Base-by-base conservation (phyloP, 2,329 filamentous ascomycete species). In the Pseudofabraea citricarpa region DNA sequence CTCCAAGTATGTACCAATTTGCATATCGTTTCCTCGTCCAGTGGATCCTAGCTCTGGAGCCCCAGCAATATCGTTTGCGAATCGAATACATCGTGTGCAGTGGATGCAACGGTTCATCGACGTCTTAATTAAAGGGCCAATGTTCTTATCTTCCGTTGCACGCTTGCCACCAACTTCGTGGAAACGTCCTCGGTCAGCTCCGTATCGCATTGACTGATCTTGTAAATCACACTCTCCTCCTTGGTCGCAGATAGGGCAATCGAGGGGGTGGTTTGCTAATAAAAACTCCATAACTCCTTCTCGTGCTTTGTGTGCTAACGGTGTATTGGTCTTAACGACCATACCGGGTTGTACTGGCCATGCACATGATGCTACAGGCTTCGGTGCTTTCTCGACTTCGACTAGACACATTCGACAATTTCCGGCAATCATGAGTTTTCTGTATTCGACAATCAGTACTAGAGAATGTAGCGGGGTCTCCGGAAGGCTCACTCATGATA, bases 91-190 rank as follows among this genome's bases (percentile, higher is more conserved):
- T 61, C 93, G 83, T 52, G 93, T 98, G 77, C 93, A 98, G 75
- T 98, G 93, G 61, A 98, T 98, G 70, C 93, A 98, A 65, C 93
- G 81, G 77, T 98, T 98, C 93, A 98, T 98, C 39, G 93, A 98
- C 3, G 93, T 98, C 81, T 98, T 98, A 72, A 98, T 87, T 56
- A 98, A 70, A 42, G 93, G 93, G 26, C 93, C 93, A 61, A 98
- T 96, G 69, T 98, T 97, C 79, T 98, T 98, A 70, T 98, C 93
- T 73, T 98, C 93, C 29, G 96, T 90, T 20, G 90, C 93, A 74
- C 93, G 87, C 79, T 98, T 98, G 70, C 93, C 93, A 44, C 80
- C 83, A 61, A 94, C 71, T 70, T 98, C 93, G 72, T 98, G 93
- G 73, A 98, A 98, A 59, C 93, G 86, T 50, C 93, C 93, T 64